Percentiles rank a stretch among this genome's conserved stretches.
These are phyloP conservation scores for Thecaphora thlaspeos DNA, from an alignment of 1,284 basidiomycete species.

Conservation along the genomic window DNA sequence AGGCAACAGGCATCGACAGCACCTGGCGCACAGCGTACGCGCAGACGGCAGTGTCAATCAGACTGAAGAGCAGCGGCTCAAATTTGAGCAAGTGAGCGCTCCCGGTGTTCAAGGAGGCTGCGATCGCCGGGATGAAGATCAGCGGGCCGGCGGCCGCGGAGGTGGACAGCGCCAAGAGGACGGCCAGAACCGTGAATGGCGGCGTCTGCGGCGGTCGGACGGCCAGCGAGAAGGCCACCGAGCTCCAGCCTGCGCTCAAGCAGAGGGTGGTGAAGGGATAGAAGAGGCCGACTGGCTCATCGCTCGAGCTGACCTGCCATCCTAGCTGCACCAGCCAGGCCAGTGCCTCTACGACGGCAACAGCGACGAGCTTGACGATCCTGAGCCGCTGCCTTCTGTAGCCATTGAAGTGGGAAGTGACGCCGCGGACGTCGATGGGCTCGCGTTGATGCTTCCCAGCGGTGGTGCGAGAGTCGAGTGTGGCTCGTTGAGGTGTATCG, in stretches of 20 bases:
- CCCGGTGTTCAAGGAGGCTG: background rate
- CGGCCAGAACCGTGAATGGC: conserved; percentile 6
- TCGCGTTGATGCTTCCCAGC: too few relatives aligned
- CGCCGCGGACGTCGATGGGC: background rate
- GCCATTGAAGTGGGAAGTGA: conserved; percentile 1
- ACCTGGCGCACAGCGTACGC: conserved; percentile 14
- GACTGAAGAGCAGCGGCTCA: conserved; percentile 1
- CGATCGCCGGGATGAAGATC: conserved; percentile 8
- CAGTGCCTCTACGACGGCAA: conserved; percentile 9
- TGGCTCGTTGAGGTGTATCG: too few relatives aligned
- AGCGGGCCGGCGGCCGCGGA: conserved; percentile 9
- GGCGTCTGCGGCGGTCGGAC: conserved; percentile 19
- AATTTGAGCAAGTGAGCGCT: background rate
- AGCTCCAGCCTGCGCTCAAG: conserved; percentile 9
- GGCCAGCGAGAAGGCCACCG: conserved; percentile 12
- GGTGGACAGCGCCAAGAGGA: conserved; percentile 10
- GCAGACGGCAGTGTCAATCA: conserved; percentile 11
- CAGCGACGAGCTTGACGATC: conserved; percentile 8
- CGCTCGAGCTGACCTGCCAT: background rate
- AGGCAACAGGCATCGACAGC: conserved; percentile 30
- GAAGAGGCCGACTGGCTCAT: background rate
- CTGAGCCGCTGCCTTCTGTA: conserved; percentile 13
- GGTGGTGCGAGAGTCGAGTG: too few relatives aligned
- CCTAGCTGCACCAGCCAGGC: conserved; percentile 3
- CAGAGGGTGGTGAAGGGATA: conserved; percentile 1